Evolutionary conservation across 768 basidiomycete genomes (phyloP).

Genomic region (Amanita pallidorosea): DNA sequence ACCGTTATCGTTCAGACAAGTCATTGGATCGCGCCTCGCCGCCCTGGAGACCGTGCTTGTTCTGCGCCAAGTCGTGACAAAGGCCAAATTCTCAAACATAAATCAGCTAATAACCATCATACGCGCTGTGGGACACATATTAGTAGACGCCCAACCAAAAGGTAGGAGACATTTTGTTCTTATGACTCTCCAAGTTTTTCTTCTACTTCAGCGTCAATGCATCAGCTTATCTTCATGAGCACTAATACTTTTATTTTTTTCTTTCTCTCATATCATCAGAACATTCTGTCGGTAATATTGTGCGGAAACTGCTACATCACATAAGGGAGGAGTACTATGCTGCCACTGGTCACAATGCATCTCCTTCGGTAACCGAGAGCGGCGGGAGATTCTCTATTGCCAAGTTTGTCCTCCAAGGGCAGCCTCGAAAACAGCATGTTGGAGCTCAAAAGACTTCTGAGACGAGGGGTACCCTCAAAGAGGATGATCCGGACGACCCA

Average conservation of each 20-base stretch:
- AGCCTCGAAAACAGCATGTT: constrained; percentile 48
- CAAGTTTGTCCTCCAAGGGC: constrained; percentile 75
- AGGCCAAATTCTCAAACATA: constrained; percentile 77
- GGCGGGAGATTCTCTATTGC: constrained; percentile 56
- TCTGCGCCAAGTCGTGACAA: constrained; percentile 81
- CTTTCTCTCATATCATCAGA: constrained; percentile 44
- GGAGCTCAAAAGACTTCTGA: constrained; percentile 32
- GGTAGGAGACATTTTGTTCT: constrained; percentile 35
- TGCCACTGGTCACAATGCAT: constrained; percentile 41
- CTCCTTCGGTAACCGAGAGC: constrained; percentile 14
- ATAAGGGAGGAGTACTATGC: constrained; percentile 93
- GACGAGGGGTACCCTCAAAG: constrained; percentile 45
- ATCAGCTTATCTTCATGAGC: no score
- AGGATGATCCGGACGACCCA: constrained; percentile 66
- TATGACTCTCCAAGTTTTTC: constrained; percentile 3
- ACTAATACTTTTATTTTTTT: neutral
- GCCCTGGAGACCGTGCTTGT: constrained; percentile 86
- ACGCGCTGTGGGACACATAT: constrained; percentile 62
- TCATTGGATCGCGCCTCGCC: constrained; percentile 83
- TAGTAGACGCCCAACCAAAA: constrained; percentile 92
- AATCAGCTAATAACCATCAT: constrained; percentile 78
- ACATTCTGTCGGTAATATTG: constrained; percentile 90
- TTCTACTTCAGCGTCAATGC: constrained; percentile 1
- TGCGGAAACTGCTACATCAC: constrained; percentile 85
- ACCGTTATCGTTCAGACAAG: constrained; percentile 45